Base-by-base conservation (phyloP, 805 yeast genomes). In the Nakazawaea peltata region DNA sequence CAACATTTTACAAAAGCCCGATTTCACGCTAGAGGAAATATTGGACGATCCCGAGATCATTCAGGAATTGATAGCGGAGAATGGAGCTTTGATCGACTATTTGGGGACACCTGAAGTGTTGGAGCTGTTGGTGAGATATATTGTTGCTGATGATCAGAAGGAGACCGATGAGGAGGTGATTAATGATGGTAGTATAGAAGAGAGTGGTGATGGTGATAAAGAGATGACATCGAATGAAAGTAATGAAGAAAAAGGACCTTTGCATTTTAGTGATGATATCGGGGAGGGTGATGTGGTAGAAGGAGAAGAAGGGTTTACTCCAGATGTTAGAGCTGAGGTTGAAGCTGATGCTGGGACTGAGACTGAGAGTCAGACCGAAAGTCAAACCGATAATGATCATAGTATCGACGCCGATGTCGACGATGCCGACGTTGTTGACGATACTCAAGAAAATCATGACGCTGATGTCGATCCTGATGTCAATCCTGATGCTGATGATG, bases 81-180 rank as follows among this genome's bases (percentile, higher is more conserved):
- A 82, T 53, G 69, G 79, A 30, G 80, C 81, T 50, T 67, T 92
- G 33, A 66, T 88, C 26, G 92, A 86, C 48, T 79, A 79, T 48
- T 63, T 92, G 37, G 69, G 90, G 43, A 84, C 83, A 50, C 87
- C 92, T 12, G 82, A 77, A 35, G 74, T 85, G 12, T 55, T 90
- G 41, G 69, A 65, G 34, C 74, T 75, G 38, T 67, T 90, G 39
- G 74, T 90, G 21, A 75, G 79, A 26, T 77, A 74, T 47, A 70
- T 87, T 28, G 74, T 76, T 24, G 59, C 57, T 32, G 77, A 71
- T 29, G 61, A 55, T 31, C 69, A 62, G 12, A 68, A 55, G 39
- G 71, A 65, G 39, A 41, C 50, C 21, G 39, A 22, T 15, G 19
- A 30, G 7, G 31, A 34, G 13, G 27, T 31, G 13, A 36, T 10